Percentiles rank a stretch among this genome's conserved stretches.
Evolutionary conservation across 1,284 basidiomycete species (phyloP).

Genomic region (Leccinum variabile): DNA sequence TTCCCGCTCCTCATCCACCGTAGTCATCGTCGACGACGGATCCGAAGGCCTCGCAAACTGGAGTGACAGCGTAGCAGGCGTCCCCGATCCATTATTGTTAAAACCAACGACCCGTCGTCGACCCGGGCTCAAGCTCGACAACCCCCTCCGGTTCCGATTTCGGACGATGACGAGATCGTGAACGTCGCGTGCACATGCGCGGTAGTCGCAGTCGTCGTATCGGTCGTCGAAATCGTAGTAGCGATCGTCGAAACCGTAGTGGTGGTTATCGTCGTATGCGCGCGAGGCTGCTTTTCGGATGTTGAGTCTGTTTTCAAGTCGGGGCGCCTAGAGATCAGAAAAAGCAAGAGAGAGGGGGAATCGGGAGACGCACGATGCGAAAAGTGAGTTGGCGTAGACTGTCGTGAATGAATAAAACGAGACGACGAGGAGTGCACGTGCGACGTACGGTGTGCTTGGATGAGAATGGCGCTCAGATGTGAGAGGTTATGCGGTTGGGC

Average conservation of each 20-base stretch:
- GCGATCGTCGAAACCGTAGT: background rate
- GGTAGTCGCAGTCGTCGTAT: background rate
- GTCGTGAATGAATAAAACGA: background rate
- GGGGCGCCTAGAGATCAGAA: background rate
- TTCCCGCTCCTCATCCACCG: background rate
- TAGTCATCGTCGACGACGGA: background rate
- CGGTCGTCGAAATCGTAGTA: background rate
- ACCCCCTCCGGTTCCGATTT: too few species aligned
- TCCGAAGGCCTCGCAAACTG: constrained; percentile 22
- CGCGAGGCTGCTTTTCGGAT: constrained; percentile 26
- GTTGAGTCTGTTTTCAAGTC: constrained; percentile 20
- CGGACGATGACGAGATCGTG: background rate
- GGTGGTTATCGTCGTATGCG: constrained; percentile 2
- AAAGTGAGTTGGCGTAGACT: background rate
- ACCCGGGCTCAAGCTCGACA: background rate
- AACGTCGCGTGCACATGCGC: background rate
- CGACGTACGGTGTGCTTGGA: constrained; percentile 33
- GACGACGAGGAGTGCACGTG: too few species aligned
- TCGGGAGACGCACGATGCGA: background rate
- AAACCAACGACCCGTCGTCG: background rate
- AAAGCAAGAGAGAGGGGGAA: background rate
- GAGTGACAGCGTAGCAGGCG: constrained; percentile 16
- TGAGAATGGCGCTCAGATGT: constrained; percentile 23
- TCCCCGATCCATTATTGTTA: background rate
- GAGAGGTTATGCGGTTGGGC: constrained; percentile 20